Conservation (phyloP, 2,329 filamentous ascomycete genomes). For the Alternaria alternata region DNA sequence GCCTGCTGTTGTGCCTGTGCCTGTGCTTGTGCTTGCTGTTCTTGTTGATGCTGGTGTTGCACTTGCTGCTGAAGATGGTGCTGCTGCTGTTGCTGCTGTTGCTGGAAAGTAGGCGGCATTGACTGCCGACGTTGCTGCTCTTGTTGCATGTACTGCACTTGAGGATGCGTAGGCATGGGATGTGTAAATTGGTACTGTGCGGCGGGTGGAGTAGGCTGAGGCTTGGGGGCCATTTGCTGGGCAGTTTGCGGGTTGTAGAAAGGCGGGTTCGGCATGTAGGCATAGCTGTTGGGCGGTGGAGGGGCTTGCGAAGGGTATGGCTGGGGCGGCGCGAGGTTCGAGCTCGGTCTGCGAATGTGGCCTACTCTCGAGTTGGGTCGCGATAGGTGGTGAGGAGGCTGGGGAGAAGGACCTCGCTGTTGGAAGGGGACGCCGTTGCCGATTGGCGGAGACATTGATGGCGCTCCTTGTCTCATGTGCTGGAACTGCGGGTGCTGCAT, state of each 20-base stretch:
- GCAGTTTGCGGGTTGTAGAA: slow-evolving; percentile 78
- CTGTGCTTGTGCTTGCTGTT: slow-evolving; percentile 55
- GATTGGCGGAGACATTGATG: slow-evolving; percentile 88
- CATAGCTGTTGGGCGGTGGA: slow-evolving; percentile 72
- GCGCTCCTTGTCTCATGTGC: slow-evolving; percentile 81
- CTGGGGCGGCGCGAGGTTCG: slow-evolving; percentile 73
- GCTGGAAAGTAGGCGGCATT: slow-evolving; percentile 72
- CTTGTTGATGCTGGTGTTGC: slow-evolving; percentile 46
- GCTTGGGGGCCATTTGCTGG: slow-evolving; percentile 56
- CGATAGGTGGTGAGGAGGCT: slow-evolving; percentile 74
- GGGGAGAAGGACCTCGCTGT: slow-evolving; percentile 80
- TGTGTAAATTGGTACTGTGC: slow-evolving; percentile 57
- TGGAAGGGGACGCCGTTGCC: slow-evolving; percentile 74
- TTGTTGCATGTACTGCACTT: slow-evolving; percentile 74
- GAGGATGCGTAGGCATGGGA: slow-evolving; percentile 55
- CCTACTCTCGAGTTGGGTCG: slow-evolving; percentile 78
- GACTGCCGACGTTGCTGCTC: slow-evolving; percentile 79
- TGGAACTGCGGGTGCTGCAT: slow-evolving; percentile 70
- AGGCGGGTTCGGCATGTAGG: slow-evolving; percentile 84
- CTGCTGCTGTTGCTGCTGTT: slow-evolving; percentile 68
- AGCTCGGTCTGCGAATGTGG: slow-evolving; percentile 76
- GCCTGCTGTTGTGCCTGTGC: slow-evolving; percentile 56
- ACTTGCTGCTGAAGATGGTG: slow-evolving; percentile 63
- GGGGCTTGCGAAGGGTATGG: slow-evolving; percentile 69
- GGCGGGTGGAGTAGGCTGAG: slow-evolving; percentile 49